Conservation (phyloP, 2,329 filamentous ascomycete genomes). For the Xylariaceae sp. region DNA sequence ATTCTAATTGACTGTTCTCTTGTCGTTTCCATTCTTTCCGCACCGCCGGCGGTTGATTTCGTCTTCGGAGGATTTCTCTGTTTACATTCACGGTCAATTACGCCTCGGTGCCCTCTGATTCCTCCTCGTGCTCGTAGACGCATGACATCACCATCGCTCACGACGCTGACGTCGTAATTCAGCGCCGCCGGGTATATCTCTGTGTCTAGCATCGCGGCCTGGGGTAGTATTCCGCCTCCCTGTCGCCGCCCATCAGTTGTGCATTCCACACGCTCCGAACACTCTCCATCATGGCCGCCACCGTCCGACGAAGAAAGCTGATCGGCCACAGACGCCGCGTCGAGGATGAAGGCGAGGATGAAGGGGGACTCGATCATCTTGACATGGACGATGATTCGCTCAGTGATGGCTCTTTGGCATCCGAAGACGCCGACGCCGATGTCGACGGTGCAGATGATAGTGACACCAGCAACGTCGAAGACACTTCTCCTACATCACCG, state of each 20-base stretch:
- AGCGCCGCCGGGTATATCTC: constrained; percentile 19
- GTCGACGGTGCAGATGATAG: constrained; percentile 54
- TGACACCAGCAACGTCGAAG: constrained; percentile 59
- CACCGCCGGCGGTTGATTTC: constrained; percentile 32
- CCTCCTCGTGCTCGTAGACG: constrained; percentile 25
- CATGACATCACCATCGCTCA: constrained; percentile 24
- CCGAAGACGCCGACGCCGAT: constrained; percentile 57
- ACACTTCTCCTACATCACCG: constrained; percentile 46
- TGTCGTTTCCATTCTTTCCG: constrained; percentile 21
- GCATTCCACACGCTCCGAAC: constrained; percentile 15
- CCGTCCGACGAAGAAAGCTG: constrained; percentile 57
- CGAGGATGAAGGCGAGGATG: constrained; percentile 67
- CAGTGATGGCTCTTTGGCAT: constrained; percentile 58
- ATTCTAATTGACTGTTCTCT: constrained; percentile 26
- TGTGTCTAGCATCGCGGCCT: constrained; percentile 2
- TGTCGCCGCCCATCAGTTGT: constrained; percentile 11
- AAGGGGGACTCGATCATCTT: constrained; percentile 49
- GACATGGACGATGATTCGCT: constrained; percentile 62
- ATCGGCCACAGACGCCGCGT: constrained; percentile 63
- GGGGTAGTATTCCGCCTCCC: constrained; percentile 5
- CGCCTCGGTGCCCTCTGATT: constrained; percentile 20
- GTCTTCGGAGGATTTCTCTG: constrained; percentile 24
- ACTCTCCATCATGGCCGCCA: constrained; percentile 40
- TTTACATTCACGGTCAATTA: constrained; percentile 18
- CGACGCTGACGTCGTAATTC: constrained; percentile 31